Conservation (phyloP, 192 early-diverging fungal genomes). For the Coemansia sp. region DNA sequence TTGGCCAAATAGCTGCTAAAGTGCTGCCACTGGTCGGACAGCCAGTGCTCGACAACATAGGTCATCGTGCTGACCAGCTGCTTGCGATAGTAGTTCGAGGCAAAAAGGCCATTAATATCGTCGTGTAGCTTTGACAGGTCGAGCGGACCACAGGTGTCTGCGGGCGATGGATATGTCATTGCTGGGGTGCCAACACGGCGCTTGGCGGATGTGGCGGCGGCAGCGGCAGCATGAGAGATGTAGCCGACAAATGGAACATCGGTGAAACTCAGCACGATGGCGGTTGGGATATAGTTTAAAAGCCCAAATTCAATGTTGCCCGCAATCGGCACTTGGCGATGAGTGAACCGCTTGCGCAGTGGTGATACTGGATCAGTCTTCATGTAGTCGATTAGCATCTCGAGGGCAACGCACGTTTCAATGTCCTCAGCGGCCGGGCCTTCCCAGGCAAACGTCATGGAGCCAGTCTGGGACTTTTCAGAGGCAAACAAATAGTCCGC, state of each 20-base stretch:
- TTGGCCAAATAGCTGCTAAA: conserved; percentile 47
- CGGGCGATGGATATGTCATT: conserved; percentile 41
- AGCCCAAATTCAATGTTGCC: conserved; percentile 67
- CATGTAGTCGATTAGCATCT: conserved; percentile 75
- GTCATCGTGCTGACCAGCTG: conserved; percentile 44
- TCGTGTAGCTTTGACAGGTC: conserved; percentile 49
- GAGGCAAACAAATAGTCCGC: conserved; percentile 64
- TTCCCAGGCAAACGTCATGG: conserved; percentile 74
- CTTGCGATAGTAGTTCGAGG: conserved; percentile 48
- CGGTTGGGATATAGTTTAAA: conserved; percentile 56
- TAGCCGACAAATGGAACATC: conserved; percentile 45
- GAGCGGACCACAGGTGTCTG: conserved; percentile 47
- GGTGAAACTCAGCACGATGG: conserved; percentile 65
- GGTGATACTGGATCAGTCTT: conserved; percentile 67
- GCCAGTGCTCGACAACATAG: conserved; percentile 44
- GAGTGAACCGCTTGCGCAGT: conserved; percentile 73
- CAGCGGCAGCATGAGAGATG: conserved; percentile 39
- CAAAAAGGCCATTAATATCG: conserved; percentile 35
- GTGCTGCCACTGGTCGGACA: conserved; percentile 29
- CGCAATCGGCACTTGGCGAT: conserved; percentile 64
- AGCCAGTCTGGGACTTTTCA: conserved; percentile 64
- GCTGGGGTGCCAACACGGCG: conserved; percentile 38
- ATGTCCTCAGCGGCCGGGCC: conserved; percentile 73
- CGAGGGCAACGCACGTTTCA: conserved; percentile 63
- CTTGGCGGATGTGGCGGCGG: conserved; percentile 17